A percentile compares a stretch with the other conserved stretches of the same genome.
These are phyloP conservation scores for Fusarium beomiforme DNA, from an alignment of 2,329 filamentous ascomycete species.

Conservation along the genomic window DNA sequence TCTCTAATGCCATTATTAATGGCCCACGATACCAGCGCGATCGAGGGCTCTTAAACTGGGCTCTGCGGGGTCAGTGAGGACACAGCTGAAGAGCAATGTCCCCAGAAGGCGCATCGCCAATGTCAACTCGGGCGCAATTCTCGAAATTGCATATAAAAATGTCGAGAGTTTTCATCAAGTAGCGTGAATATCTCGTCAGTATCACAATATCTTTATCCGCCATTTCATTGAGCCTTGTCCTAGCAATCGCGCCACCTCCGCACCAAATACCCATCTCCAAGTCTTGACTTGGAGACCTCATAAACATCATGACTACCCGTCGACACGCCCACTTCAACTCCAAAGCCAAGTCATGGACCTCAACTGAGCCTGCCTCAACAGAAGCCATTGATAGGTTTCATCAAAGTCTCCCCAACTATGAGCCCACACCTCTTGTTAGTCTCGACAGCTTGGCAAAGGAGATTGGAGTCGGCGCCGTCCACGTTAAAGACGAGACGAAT, in stretches of 20 bases:
- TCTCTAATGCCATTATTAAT: neutral
- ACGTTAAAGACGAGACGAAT: slow-evolving; percentile 76
- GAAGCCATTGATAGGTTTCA: slow-evolving; percentile 61
- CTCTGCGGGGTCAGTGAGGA: neutral
- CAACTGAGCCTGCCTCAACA: neutral
- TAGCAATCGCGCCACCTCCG: neutral
- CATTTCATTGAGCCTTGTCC: neutral
- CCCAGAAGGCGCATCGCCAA: slow-evolving; percentile 32
- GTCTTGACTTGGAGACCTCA: neutral
- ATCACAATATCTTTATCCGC: accelerated
- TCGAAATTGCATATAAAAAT: neutral
- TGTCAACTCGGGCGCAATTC: neutral
- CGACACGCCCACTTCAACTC: slow-evolving; percentile 41
- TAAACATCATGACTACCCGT: slow-evolving; percentile 33
- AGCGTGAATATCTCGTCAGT: too few species aligned
- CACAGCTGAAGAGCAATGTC: neutral
- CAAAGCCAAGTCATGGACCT: slow-evolving; percentile 26
- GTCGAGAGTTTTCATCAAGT: neutral
- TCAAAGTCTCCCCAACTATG: slow-evolving; percentile 64
- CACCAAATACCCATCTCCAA: neutral
- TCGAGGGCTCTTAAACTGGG: neutral
- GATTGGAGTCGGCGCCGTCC: slow-evolving; percentile 65
- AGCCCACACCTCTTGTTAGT: slow-evolving; percentile 61
- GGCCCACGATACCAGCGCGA: neutral
- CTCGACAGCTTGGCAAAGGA: slow-evolving; percentile 65